phyloP scores from a whole-genome alignment of 306 rosid species.

The Casuarina glauca region DNA sequence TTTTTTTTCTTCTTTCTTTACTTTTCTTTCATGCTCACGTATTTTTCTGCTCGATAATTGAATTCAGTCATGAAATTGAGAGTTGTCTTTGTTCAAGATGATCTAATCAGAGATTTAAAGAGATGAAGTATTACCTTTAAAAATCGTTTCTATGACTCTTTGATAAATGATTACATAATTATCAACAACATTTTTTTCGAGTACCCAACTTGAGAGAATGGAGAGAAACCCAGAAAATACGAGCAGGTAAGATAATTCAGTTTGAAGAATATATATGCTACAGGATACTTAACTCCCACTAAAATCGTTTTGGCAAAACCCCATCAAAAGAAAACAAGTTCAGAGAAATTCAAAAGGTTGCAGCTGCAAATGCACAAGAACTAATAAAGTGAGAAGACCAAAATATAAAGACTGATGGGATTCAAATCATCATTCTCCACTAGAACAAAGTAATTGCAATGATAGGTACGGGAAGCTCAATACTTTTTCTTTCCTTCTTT shows the following conservation, averaged over 20 bases:
- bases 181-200: background rate
- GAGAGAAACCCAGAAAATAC: background rate
- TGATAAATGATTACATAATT: background rate
- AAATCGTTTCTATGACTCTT: background rate
- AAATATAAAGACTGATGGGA: background rate
- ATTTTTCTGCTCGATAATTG: background rate
- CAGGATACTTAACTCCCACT: background rate
- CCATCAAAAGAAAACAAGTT: background rate
- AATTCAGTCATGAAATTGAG: background rate
- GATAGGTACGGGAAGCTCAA: background rate
- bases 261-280: background rate
- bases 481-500: background rate
- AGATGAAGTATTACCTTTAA: background rate
- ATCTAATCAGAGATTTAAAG: background rate
- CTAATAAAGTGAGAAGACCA: background rate
- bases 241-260: background rate
- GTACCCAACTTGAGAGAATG: too few species aligned
- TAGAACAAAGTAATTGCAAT: constrained; percentile 9
- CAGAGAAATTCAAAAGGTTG: background rate
- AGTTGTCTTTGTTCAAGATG: background rate
- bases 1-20: background rate
- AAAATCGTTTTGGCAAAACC: background rate
- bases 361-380: background rate
- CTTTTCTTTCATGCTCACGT: background rate
- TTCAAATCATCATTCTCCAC: constrained; percentile 3